These are phyloP conservation scores for Cytospora schulzeri DNA, from an alignment of 2,329 filamentous ascomycete species.

Conservation along the genomic window DNA sequence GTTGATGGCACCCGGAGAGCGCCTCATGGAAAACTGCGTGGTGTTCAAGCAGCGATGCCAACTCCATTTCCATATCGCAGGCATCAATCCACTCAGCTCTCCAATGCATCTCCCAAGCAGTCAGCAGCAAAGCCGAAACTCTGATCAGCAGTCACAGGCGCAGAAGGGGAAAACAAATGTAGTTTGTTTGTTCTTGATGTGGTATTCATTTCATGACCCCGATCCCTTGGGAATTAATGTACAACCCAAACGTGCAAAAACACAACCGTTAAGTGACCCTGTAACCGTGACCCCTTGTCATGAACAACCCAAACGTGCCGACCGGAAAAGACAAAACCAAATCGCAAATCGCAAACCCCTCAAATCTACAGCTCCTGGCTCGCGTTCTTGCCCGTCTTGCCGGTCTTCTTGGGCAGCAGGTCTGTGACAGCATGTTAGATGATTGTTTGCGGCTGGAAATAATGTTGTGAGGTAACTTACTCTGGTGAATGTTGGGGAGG, in stretches of 20 bases:
- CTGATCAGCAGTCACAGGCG: slow-evolving; percentile 8
- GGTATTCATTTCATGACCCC: slow-evolving; percentile 63
- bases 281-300: slow-evolving; percentile 79
- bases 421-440: slow-evolving; percentile 57
- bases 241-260: slow-evolving; percentile 66
- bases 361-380: slow-evolving; percentile 88
- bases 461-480: slow-evolving; percentile 57
- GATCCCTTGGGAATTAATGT: slow-evolving; percentile 70
- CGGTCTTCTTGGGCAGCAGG: slow-evolving; percentile 98
- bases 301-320: slow-evolving; percentile 71
- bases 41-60: neutral
- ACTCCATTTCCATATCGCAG: neutral
- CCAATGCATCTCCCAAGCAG: neutral
- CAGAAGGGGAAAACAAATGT: neutral
- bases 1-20: neutral
- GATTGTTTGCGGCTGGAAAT: neutral
- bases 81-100: neutral
- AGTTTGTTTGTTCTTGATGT: slow-evolving; percentile 43
- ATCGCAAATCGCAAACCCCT: slow-evolving; percentile 40
- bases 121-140: neutral
- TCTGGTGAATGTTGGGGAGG: slow-evolving; percentile 95
- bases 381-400: slow-evolving; percentile 87
- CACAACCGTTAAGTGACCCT: slow-evolving; percentile 66
- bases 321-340: slow-evolving; percentile 63
- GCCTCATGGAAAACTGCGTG: neutral